Conservation (phyloP, 768 basidiomycete genomes). For the Thelephora aurantiotincta region DNA sequence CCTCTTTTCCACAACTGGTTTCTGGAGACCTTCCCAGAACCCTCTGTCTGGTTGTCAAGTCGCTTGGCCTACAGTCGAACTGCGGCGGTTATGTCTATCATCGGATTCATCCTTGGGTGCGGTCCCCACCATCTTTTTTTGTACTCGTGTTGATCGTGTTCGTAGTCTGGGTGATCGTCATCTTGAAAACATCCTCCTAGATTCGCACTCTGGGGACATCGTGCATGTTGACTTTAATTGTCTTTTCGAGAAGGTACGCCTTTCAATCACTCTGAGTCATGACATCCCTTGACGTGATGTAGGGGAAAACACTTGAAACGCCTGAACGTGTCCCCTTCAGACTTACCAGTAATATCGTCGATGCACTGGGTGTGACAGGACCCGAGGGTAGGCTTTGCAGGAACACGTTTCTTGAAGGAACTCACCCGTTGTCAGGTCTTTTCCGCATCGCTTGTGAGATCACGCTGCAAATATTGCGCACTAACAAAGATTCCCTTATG, state of each 20-base stretch:
- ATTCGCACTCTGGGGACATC: slow-evolving; percentile 74
- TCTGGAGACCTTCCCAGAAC: slow-evolving; percentile 91
- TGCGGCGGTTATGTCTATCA: slow-evolving; percentile 96
- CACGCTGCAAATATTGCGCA: slow-evolving; percentile 72
- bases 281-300: background rate
- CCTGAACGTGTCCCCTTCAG: slow-evolving; percentile 92
- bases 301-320: slow-evolving; percentile 75
- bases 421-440: slow-evolving; percentile 36
- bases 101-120: slow-evolving; percentile 91
- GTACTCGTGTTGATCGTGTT: background rate
- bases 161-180: slow-evolving; percentile 93
- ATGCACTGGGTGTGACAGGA: slow-evolving; percentile 85
- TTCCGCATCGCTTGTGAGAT: slow-evolving; percentile 89
- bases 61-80: slow-evolving; percentile 81
- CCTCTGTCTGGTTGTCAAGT: slow-evolving; percentile 84
- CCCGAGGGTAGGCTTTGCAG: slow-evolving; percentile 53
- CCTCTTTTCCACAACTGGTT: slow-evolving; percentile 98
- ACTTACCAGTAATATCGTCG: slow-evolving; percentile 84
- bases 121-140: slow-evolving; percentile 10
- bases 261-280: background rate
- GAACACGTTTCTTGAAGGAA: background rate
- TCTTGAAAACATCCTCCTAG: slow-evolving; percentile 91
- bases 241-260: slow-evolving; percentile 79
- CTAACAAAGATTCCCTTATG: slow-evolving; percentile 88
- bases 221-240: slow-evolving; percentile 98